These are phyloP conservation scores for Verticillium tricorpus DNA, from an alignment of 2,329 filamentous ascomycete genomes.

Conservation along the genomic window DNA sequence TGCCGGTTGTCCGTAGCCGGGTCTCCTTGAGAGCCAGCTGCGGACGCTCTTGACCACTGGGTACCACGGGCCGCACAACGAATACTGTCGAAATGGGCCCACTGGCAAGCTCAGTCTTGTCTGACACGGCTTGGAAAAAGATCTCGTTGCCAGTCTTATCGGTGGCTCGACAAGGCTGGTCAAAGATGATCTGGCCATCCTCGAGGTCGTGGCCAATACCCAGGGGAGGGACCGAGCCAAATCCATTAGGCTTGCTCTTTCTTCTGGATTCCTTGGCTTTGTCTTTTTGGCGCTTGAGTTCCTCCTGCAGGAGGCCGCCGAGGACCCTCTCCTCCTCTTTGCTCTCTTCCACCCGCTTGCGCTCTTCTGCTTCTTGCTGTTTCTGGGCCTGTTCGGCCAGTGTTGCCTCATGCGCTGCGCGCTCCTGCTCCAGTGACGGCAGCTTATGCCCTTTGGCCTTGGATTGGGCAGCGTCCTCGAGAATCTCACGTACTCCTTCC, in stretches of 20 bases:
- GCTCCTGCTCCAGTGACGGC: constrained; percentile 84
- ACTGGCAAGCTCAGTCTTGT: constrained; percentile 60
- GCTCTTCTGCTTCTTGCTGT: constrained; percentile 48
- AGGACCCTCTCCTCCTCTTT: constrained; percentile 67
- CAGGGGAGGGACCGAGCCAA: constrained; percentile 26
- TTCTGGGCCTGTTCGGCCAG: constrained; percentile 57
- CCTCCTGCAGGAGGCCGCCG: constrained; percentile 67
- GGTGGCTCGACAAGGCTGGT: constrained; percentile 59
- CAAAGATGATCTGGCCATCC: constrained; percentile 52
- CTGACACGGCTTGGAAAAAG: constrained; percentile 66
- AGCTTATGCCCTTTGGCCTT: constrained; percentile 71
- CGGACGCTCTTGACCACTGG: constrained; percentile 49
- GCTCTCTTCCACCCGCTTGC: constrained; percentile 50
- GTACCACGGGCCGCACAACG: constrained; percentile 65
- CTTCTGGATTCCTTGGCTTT: constrained; percentile 61
- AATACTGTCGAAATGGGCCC: constrained; percentile 66
- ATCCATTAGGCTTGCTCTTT: constrained; percentile 47
- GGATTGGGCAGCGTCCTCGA: constrained; percentile 80
- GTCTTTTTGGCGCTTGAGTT: constrained; percentile 63
- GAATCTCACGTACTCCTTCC: constrained; percentile 64
- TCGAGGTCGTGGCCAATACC: constrained; percentile 26
- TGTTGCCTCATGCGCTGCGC: constrained; percentile 74
- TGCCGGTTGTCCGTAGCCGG: constrained; percentile 50
- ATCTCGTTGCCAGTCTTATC: constrained; percentile 60
- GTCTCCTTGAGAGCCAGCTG: constrained; percentile 73